Percentiles rank a stretch among this genome's conserved stretches.
These are phyloP conservation scores for Metarhizium robertsii DNA, from an alignment of 2,329 filamentous ascomycete genomes.

Conservation along the genomic window DNA sequence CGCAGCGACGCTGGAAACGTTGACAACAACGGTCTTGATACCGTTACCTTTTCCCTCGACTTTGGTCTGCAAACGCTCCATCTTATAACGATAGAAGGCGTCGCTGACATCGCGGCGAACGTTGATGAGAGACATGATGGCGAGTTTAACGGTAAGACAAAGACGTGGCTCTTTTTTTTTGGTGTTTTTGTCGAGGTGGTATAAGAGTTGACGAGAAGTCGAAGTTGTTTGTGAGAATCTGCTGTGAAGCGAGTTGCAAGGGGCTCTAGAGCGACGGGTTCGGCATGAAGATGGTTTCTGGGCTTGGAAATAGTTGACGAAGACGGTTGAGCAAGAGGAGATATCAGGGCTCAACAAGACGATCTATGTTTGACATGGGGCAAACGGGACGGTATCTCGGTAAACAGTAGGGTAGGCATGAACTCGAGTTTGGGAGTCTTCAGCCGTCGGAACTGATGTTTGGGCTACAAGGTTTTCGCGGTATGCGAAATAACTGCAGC, in stretches of 20 bases:
- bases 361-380: slow-evolving; percentile 47
- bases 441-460: slow-evolving; percentile 91
- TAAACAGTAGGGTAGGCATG: slow-evolving; percentile 46
- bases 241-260: slow-evolving; percentile 10
- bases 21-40: slow-evolving; percentile 98
- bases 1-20: slow-evolving; percentile 85
- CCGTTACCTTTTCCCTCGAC: slow-evolving; percentile 99
- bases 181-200: background rate
- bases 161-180: slow-evolving; percentile 6
- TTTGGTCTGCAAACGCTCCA: slow-evolving; percentile 97
- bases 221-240: slow-evolving; percentile 7
- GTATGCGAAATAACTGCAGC: slow-evolving; percentile 96
- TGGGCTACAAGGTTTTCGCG: slow-evolving; percentile 86
- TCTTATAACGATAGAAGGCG: slow-evolving; percentile 99
- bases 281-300: slow-evolving; percentile 27
- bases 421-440: slow-evolving; percentile 41
- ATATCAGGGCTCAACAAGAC: slow-evolving; percentile 45
- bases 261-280: slow-evolving; percentile 16
- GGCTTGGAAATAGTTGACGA: slow-evolving; percentile 17
- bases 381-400: slow-evolving; percentile 37
- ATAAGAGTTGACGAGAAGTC: background rate
- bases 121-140: slow-evolving; percentile 94
- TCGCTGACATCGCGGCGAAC: slow-evolving; percentile 97
- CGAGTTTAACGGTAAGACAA: slow-evolving; percentile 17
- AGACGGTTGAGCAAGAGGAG: slow-evolving; percentile 26